These are phyloP conservation scores for Cystobasidium sp. DNA, from an alignment of 1,284 basidiomycete species.

Conservation along the genomic window DNA sequence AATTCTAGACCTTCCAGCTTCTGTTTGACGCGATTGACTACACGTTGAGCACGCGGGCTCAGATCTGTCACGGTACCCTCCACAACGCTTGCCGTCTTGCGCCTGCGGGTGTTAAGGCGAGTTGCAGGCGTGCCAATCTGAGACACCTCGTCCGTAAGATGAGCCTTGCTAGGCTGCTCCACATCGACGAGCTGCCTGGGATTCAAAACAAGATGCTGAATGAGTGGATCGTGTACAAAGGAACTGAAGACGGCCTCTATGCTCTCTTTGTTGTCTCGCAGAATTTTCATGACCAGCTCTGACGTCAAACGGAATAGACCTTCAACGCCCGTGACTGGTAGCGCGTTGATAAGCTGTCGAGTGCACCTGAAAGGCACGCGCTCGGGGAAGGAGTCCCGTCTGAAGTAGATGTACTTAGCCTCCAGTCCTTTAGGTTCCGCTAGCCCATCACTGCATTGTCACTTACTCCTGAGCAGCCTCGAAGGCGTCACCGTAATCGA, in stretches of 20 bases:
- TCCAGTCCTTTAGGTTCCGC: background rate
- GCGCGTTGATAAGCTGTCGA: constrained; percentile 25
- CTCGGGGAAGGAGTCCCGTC: constrained; percentile 39
- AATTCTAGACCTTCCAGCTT: constrained; percentile 41
- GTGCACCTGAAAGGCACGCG: constrained; percentile 39
- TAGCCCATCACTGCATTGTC: too few species aligned
- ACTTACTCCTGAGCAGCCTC: constrained; percentile 35
- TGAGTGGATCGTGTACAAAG: constrained; percentile 39
- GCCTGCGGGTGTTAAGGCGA: constrained; percentile 9
- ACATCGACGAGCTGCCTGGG: constrained; percentile 36
- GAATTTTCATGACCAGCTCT: constrained; percentile 29
- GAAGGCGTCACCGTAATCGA: constrained; percentile 42
- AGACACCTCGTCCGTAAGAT: background rate
- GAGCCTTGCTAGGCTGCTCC: background rate
- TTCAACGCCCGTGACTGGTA: constrained; percentile 33
- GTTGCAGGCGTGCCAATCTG: constrained; percentile 3
- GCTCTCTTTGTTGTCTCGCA: constrained; percentile 36
- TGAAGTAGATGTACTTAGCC: background rate
- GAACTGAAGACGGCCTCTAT: constrained; percentile 41
- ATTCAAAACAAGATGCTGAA: constrained; percentile 40
- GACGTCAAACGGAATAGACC: constrained; percentile 40
- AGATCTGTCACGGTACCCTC: constrained; percentile 29
- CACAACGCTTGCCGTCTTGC: constrained; percentile 10
- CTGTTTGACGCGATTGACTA: constrained; percentile 26
- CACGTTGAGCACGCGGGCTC: constrained; percentile 34